Base-by-base conservation (phyloP, 768 basidiomycete species). In the Boletus insuetus region DNA sequence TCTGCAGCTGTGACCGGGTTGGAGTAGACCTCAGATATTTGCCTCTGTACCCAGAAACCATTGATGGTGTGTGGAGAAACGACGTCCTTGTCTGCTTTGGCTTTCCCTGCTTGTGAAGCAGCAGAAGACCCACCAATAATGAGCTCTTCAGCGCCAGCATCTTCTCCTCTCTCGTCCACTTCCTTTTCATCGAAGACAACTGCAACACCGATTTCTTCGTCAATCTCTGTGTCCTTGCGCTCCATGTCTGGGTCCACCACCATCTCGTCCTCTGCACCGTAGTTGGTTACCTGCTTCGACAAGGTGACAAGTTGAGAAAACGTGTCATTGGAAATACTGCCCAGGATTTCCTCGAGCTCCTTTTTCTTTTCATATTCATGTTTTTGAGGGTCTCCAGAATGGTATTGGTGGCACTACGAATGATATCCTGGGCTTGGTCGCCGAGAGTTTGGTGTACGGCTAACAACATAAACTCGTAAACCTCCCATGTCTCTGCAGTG, bases 11-110 rank as follows among this genome's bases (percentile, higher is more conserved):
- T 97, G 64, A 94, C 88, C 3, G 97, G 91, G 68, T 99, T 97
- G 6, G 95, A 82, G 66, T 97, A 98, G 14, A 94, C 80, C 66
- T 92, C 86, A 0, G 91, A 84, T 48, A 98, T 86, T 55, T 96
- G 89, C 1, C 95, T 87, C 67, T 99, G 97, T 0, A 99, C 92
- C 95, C 95, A 99, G 84, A 98, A 98, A 26, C 84, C 96, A 69
- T 99, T 96, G 64, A 99, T 86, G 48, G 86, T 81, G 58, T 97
- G 93, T 0, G 94, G 94, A 0, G 93, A 87, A 39, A 98, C 87
- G 50, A 85, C 75, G 62, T 92, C 91, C 62, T 86, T 85, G 72
- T 91, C 86, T 43, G 75, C 77, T 64, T 85, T 84, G 51, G 77
- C 68, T 49, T 79, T 79, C 20, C 75, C 71, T 32, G 74, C 70